Percentiles rank a stretch among this genome's conserved stretches.
These are phyloP conservation scores for Didymella sp. DNA, from an alignment of 2,329 filamentous ascomycete genomes.

Conservation along the genomic window DNA sequence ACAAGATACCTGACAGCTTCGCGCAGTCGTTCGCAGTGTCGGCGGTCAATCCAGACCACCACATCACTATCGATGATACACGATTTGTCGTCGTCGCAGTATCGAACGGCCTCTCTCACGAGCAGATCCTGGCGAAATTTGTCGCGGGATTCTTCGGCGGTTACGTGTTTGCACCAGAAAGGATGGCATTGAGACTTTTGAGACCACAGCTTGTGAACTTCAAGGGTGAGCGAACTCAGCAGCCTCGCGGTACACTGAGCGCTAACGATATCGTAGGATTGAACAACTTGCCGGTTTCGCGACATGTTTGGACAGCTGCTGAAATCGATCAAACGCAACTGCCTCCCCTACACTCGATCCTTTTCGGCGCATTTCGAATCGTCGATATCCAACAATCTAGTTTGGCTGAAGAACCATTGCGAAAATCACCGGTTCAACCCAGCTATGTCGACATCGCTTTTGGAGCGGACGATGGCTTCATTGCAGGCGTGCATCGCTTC, in stretches of 20 bases:
- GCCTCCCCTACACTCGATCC: background rate
- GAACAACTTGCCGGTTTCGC: background rate
- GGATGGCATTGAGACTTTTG: background rate
- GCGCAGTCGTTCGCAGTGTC: background rate
- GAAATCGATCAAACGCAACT: background rate
- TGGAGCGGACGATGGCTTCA: slow-evolving; percentile 4
- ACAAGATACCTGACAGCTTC: background rate
- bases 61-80: background rate
- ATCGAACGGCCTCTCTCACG: background rate
- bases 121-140: slow-evolving; percentile 7
- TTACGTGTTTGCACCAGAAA: slow-evolving; percentile 2
- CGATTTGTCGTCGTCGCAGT: background rate
- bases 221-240: background rate
- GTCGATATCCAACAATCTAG: background rate
- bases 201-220: background rate
- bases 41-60: background rate
- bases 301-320: background rate
- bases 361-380: background rate
- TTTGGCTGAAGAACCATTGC: background rate
- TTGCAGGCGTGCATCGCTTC: slow-evolving; percentile 19
- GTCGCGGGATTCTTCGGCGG: background rate
- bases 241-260: background rate
- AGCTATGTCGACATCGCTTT: slow-evolving; percentile 14
- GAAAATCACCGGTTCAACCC: no score
- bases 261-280: background rate